These are phyloP conservation scores for Paraphaeosphaeria sporulosa DNA, from an alignment of 2,329 filamentous ascomycete genomes.

Conservation along the genomic window DNA sequence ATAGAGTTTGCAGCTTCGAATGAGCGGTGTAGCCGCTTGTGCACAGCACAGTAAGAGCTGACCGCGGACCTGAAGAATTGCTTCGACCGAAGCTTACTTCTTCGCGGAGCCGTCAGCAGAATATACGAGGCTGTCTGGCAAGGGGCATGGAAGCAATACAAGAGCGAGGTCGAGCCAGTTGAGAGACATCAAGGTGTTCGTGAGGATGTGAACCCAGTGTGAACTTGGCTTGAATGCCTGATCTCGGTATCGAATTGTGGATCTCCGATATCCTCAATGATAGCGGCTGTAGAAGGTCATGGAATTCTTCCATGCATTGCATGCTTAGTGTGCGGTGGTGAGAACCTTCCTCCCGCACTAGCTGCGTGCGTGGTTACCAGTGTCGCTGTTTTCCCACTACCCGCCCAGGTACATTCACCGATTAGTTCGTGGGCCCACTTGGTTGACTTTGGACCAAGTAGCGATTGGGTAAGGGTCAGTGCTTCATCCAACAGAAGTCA, in stretches of 20 bases:
- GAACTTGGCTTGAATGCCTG: background rate
- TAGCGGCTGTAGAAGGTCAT: background rate
- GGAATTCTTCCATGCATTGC: constrained; percentile 9
- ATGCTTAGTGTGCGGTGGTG: too few relatives aligned
- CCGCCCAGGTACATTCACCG: constrained; percentile 18
- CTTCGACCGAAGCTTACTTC: constrained; percentile 8
- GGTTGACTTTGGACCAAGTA: constrained; percentile 3
- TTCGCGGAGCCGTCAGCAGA: constrained; percentile 2
- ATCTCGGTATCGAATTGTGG: constrained; percentile 1
- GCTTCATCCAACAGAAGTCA: constrained; percentile 13
- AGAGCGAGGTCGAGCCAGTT: background rate
- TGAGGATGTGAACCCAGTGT: background rate
- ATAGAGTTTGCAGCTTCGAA: background rate
- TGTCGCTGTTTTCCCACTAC: background rate
- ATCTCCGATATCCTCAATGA: background rate
- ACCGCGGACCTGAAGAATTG: background rate
- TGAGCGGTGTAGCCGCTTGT: constrained; percentile 7
- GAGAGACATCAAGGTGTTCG: constrained; percentile 8
- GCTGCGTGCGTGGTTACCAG: background rate
- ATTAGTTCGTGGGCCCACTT: constrained; percentile 22
- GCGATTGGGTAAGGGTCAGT: constrained; percentile 15
- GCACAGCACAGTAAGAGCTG: constrained; percentile 11
- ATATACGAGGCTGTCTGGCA: background rate
- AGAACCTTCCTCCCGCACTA: background rate
- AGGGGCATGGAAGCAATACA: background rate